Evolutionary conservation across 1,139 yeast genomes (phyloP), one percentile per base, ranked within the genome.

Genomic region (Lizanozyma gosingica): DNA sequence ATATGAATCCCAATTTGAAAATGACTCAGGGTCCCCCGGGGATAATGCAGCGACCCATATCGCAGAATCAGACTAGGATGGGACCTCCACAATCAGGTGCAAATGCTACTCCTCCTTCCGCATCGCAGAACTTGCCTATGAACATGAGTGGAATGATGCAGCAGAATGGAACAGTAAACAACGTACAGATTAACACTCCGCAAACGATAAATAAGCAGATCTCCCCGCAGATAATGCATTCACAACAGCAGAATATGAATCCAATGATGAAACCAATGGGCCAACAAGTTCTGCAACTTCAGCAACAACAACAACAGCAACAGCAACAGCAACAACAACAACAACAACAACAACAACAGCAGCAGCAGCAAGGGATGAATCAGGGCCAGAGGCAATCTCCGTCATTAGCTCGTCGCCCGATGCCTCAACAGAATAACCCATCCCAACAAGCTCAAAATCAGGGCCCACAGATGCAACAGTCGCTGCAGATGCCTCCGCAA

Each of bases 151-250:
- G 29, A 6, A 22, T 22, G 29, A 22, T 22, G 11, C 29, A 22
- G 11, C 29, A 22, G 11, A 22, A 22, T 22, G 29, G 29, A 11
- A 11, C 11, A 6, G 29, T 22, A 11, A 22, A 22, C 29, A 22
- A 22, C 11, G 11, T 22, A 11, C 52, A 46, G 22, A 48, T 47
- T 6, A 48, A 49, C 33, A 48, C 52, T n/a, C 55, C 51, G 3
- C 55, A 47, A 29, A 43, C 49, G 47, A 40, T 46, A 8, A 22
- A 22, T 22, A 22, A 22, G 29, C 29, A 22, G 11, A 11, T 11
- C 29, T 6, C 29, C 9, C 11, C 29, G 29, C n/a, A n/a, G n/a
- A n/a, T n/a, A n/a, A 22, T 22, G 29, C 29, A 6, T 6, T 22
- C 29, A 6, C 29, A 22, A 22, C 44, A 45, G 22, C 48, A 42